These are phyloP conservation scores for Lentinula raphanica DNA, from an alignment of 768 basidiomycete genomes.

Conservation along the genomic window DNA sequence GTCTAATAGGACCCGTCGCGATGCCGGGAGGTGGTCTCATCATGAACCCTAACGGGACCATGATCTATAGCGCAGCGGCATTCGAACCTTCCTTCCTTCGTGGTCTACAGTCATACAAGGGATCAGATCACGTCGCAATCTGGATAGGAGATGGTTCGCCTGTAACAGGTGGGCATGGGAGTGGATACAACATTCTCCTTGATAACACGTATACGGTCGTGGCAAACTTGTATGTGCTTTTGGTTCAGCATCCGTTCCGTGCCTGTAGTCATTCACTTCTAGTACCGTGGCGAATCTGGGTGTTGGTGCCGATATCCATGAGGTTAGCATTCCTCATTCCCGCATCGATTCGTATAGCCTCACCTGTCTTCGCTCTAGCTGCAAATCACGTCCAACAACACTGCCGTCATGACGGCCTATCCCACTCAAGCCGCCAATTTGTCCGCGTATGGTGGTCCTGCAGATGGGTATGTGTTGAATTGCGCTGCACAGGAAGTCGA, in stretches of 20 bases:
- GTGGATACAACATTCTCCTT: not conserved
- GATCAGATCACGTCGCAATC: not conserved
- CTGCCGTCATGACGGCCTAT: slow-evolving; percentile 1
- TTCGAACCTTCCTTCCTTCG: not conserved
- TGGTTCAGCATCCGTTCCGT: not conserved
- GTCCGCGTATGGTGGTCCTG: not conserved
- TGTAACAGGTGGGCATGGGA: not conserved
- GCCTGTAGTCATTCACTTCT: not conserved
- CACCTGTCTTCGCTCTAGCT: not conserved
- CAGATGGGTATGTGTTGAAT: not conserved
- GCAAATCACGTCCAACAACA: not conserved
- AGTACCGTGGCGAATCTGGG: not conserved
- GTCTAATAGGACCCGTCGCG: not conserved
- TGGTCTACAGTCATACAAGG: not conserved
- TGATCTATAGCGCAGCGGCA: not conserved
- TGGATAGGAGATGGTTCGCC: not conserved
- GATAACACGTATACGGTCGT: not conserved
- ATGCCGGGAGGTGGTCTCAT: not conserved
- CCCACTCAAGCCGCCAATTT: not conserved
- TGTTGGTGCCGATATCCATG: not conserved
- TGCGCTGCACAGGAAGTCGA: slow-evolving; percentile 1
- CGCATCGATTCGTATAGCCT: not conserved
- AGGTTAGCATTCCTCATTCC: not conserved
- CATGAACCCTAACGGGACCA: not conserved
- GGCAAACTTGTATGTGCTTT: not conserved